Evolutionary conservation across 2,329 filamentous ascomycete genomes (phyloP), one percentile per base, ranked within the genome.

Genomic region (Pseudogymnoascus sp.): DNA sequence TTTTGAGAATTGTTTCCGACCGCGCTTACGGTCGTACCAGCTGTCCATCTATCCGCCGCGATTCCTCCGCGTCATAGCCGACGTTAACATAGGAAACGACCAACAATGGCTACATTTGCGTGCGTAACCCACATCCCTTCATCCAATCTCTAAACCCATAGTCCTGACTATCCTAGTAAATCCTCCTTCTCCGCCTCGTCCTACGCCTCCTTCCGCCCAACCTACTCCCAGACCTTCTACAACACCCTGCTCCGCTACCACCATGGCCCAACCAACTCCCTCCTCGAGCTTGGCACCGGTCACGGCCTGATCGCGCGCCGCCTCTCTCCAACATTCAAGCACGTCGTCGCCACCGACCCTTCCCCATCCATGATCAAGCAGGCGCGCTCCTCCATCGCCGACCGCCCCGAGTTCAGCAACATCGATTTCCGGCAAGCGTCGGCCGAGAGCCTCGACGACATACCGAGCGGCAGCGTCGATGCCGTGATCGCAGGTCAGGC

Each of bases 261-360:
- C 72, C 74, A 76, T 24, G 69, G 71, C 65, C 19, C 75, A 69
- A 65, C 70, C 8, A 70, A 70, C 2, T 69, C 75, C 19, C 75
- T 75, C 61, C 71, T 88, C 7, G 86, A 89, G 70, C 75, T 89
- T n/a, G 86, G 86, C 59, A 85, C 83, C 67, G 86, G 86, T 2
- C 84, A 86, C 65, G 86, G 85, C 22, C 75, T 83, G 60, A 79
- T 86, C 22, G 76, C 83, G 6, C 80, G 83, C 6, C 78, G 78
- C 26, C 75, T 89, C 31, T 77, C 80, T 59, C 74, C 78, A n/a
- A 72, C 76, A 66, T 88, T 88, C 72, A 72, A 71, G 5, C 74
- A 72, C 19, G 77, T 82, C 22, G 70, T 83, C 26, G 85, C 79
- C 31, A 78, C 82, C 59, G 84, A 89, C 70, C 83, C 83, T 1